Conservation (phyloP, 306 rosid genomes). For the Dalbergia cultrata region DNA sequence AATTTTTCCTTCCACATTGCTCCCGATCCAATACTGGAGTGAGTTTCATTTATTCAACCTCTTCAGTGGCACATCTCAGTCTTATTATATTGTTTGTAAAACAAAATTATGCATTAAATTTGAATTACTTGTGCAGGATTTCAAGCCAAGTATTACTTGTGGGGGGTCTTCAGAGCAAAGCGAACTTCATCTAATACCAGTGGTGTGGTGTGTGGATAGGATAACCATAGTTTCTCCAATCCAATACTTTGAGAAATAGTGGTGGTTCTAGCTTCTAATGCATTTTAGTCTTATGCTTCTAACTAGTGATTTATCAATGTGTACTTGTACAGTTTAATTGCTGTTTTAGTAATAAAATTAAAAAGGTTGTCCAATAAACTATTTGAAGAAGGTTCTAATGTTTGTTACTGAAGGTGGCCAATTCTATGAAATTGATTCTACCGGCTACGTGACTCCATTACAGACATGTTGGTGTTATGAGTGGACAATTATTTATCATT, state of each 20-base stretch:
- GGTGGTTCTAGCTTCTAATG: conserved; percentile 20
- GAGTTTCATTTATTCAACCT: conserved; percentile 37
- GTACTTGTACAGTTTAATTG: neutral
- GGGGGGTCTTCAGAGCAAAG: conserved; percentile 76
- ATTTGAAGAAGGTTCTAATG: too few species aligned
- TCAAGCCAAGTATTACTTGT: conserved; percentile 67
- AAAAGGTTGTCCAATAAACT: too few species aligned
- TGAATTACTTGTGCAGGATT: conserved; percentile 62
- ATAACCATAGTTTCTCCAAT: conserved; percentile 12
- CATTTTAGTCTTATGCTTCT: neutral
- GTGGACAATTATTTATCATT: too few species aligned
- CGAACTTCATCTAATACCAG: conserved; percentile 28
- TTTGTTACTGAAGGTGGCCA: too few species aligned
- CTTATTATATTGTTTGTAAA: conserved; percentile 25
- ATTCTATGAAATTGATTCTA: too few species aligned
- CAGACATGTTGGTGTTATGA: too few species aligned
- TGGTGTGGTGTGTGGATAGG: conserved; percentile 20
- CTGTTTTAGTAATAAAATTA: neutral
- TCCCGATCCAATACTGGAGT: conserved; percentile 64
- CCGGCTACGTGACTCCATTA: too few species aligned
- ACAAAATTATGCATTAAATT: neutral
- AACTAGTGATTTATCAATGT: neutral
- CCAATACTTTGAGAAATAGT: conserved; percentile 41
- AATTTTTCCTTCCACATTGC: conserved; percentile 65
- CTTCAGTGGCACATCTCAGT: neutral